Conservation (phyloP, 306 rosid species). For the Inga laurina region DNA sequence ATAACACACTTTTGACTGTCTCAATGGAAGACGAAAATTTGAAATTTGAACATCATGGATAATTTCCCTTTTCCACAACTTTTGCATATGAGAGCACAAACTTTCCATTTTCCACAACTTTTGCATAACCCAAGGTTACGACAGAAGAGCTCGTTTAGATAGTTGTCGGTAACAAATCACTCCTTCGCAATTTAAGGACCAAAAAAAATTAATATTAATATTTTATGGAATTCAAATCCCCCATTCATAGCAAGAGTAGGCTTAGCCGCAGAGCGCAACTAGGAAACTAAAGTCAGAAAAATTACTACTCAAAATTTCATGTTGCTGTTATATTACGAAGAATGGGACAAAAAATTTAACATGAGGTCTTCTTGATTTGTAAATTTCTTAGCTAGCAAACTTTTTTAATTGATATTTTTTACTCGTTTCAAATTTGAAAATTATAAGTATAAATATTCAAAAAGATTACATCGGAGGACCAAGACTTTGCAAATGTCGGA, state of each 20-base stretch:
- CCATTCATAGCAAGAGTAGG: neutral
- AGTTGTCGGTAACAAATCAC: neutral
- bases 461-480: neutral
- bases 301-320: neutral
- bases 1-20: neutral
- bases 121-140: neutral
- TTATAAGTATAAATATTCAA: neutral
- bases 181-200: neutral
- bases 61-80: neutral
- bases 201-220: neutral
- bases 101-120: neutral
- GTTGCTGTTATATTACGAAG: neutral
- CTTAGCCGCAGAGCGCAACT: neutral
- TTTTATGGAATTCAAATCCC: neutral
- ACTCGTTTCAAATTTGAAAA: neutral
- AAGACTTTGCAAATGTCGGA: neutral
- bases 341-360: neutral
- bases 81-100: neutral
- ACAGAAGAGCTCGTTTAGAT: neutral
- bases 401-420: neutral
- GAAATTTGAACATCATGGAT: neutral
- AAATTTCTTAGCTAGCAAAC: neutral
- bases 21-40: neutral
- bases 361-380: neutral
- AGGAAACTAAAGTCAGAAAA: neutral